These are phyloP conservation scores for Hypoxylon rubiginosum DNA, from an alignment of 2,329 filamentous ascomycete genomes.

Conservation along the genomic window DNA sequence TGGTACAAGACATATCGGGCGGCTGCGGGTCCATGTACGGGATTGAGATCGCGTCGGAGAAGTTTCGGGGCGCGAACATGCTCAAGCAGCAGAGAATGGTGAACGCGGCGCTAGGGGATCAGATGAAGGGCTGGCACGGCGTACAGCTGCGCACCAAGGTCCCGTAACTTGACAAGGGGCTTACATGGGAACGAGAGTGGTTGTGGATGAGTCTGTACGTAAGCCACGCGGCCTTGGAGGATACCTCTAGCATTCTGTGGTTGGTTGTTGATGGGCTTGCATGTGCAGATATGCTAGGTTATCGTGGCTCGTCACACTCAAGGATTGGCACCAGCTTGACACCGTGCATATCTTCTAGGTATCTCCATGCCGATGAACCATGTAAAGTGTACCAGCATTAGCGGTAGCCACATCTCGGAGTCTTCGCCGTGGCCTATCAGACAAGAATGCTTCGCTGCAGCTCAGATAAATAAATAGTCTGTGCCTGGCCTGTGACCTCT, in stretches of 20 bases:
- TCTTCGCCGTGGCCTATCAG: background rate
- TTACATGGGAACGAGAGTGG: background rate
- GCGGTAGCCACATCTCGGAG: background rate
- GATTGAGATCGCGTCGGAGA: conserved; percentile 79
- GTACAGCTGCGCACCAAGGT: conserved; percentile 81
- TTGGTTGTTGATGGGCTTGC: background rate
- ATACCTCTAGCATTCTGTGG: background rate
- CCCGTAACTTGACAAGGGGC: conserved; percentile 53
- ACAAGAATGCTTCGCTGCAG: background rate
- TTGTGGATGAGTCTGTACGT: background rate
- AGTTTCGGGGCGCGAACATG: conserved; percentile 77
- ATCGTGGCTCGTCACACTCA: background rate
- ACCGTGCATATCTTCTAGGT: background rate
- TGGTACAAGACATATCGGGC: conserved; percentile 84
- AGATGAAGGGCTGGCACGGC: conserved; percentile 86
- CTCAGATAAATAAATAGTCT: background rate
- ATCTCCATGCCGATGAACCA: background rate
- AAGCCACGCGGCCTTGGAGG: background rate
- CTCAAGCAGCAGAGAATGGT: conserved; percentile 88
- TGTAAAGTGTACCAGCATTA: background rate
- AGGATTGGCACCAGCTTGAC: background rate
- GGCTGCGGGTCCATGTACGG: conserved; percentile 91
- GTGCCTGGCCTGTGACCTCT: background rate
- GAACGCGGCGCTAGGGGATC: conserved; percentile 78
- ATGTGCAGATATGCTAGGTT: background rate